These are phyloP conservation scores for Salix arbutifolia DNA, from an alignment of 345 rosid genomes.

Conservation along the genomic window DNA sequence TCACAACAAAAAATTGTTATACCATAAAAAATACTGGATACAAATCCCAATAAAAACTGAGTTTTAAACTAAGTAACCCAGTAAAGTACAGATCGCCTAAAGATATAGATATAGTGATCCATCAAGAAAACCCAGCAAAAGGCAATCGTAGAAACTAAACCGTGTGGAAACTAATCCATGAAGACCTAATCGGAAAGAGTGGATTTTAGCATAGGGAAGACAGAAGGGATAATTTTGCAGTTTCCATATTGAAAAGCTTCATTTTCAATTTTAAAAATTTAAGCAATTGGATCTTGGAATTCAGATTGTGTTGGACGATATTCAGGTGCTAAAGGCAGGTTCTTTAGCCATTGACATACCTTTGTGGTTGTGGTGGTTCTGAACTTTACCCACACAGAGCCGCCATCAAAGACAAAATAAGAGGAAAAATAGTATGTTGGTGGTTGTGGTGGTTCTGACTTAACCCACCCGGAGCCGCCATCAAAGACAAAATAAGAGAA, in stretches of 20 bases:
- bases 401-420: slow-evolving; percentile 30
- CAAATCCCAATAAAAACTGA: slow-evolving; percentile 16
- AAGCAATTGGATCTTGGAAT: slow-evolving; percentile 99
- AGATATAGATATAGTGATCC: background rate
- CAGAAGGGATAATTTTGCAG: slow-evolving; percentile 94
- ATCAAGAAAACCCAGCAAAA: background rate
- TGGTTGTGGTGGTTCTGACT: no score
- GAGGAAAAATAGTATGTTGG: no score
- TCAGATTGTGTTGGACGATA: slow-evolving; percentile 74
- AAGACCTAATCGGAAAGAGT: slow-evolving; percentile 28
- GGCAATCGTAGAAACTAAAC: background rate
- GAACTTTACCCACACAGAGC: slow-evolving; percentile 31
- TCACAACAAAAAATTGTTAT: background rate
- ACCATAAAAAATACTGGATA: slow-evolving; percentile 8
- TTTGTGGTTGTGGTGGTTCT: slow-evolving; percentile 44
- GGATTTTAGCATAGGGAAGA: slow-evolving; percentile 67
- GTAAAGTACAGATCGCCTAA: slow-evolving; percentile 48
- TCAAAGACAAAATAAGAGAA: no score
- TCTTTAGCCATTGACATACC: slow-evolving; percentile 82
- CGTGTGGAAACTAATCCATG: no score
- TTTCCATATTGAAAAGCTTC: slow-evolving; percentile 91
- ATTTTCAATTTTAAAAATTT: slow-evolving; percentile 91
- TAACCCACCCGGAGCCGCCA: no score
- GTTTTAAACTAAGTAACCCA: slow-evolving; percentile 35
- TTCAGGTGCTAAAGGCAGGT: slow-evolving; percentile 90